Base-by-base conservation (phyloP, 306 rosid genomes). In the Nissolia schottii region DNA sequence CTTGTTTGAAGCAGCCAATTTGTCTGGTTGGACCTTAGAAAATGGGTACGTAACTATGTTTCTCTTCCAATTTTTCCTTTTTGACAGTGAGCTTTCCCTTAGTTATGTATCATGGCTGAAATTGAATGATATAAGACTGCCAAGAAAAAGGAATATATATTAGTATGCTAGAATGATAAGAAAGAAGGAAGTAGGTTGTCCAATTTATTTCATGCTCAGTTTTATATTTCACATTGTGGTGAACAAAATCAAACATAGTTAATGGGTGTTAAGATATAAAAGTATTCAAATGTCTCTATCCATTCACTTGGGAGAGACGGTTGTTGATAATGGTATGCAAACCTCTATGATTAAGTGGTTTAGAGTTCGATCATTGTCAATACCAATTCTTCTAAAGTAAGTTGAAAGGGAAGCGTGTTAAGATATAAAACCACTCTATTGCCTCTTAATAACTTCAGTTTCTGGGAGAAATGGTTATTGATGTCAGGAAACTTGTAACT, bases 21-120 rank as follows among this genome's bases (percentile, higher is more conserved):
- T 82, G 43, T 77, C 85, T 1, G 82, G 82, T 43, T 82, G 85
- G 82, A 73, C 59, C 70, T 73, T 81, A 15, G 35, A 77, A 51
- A 51, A 72, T 34, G 82, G 79, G 85, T 81, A 77, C 19, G 56
- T 27, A 14, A 46, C 46, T 32, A 5, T 18, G 14, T 66, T 27
- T 25, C 22, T 43, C 13, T 15, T 0, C 40, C 4, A 4, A 1
- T 3, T 46, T 28, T 18, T 1, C 55, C 31, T 56, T 5, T 25
- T 37, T 35, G 2, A 3, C 16, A 2, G 7, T 48, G 5, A 3
- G 14, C 41, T 64, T 14, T 9, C 43, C 15, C 28, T 31, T 32
- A 5, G n/a, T 35, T 46, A 28, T n/a, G n/a, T 65, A 9, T 27
- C 56, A 45, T 29, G 37, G 41, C 10, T 32, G 15, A 23, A n/a